Base-by-base conservation (phyloP, 2,329 filamentous ascomycete species). In the Hawksworthiomyces lignivorus region DNA sequence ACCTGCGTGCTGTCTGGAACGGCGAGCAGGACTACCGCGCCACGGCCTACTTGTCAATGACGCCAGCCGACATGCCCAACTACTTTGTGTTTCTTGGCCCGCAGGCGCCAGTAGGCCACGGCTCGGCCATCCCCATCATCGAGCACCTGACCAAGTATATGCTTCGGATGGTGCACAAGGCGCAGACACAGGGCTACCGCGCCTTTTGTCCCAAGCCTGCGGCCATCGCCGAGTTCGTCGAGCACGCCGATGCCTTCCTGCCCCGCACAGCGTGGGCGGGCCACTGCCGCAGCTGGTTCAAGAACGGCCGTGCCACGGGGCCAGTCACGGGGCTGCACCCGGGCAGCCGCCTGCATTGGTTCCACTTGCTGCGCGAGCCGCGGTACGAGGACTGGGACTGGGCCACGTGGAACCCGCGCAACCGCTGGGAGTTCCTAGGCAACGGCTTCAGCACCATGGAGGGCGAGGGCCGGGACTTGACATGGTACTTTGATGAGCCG, bases 371-470 rank as follows among this genome's bases (percentile, higher is more conserved):
- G 15, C 2, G 21, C 3, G 41, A 47, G 34, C 46, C 46, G 4
- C 41, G 46, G 2, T 48, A 44, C 28, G 48, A 50, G 41, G 48
- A 50, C 39, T 50, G 34, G 32, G 42, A 47, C 26, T 48, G 41
- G 43, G 34, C 33, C 17, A n/a, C n/a, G n/a, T 7, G 39, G 21
- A 79, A 85, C 51, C 63, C 84, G 55, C 39, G 42, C 19, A 49
- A 52, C 35, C 40, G 50, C 1, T 52, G 41, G 36, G 44, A 37
- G 4, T 46, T 82, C 77, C 87, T 52, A 9, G 50, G 50, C 43
- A 67, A 66, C 52, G 66, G 68, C 1, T 62, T 63, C 47, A 66
- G 62, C 28, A 61, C 65, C 45, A 62, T 58, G 2, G 66, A 69
- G 52, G 54, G 58, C 30, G 62, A 64, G 36, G 62, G 57, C 3